phyloP scores from a whole-genome alignment of 208 protist species.

The Wallacemonas rigidus region DNA sequence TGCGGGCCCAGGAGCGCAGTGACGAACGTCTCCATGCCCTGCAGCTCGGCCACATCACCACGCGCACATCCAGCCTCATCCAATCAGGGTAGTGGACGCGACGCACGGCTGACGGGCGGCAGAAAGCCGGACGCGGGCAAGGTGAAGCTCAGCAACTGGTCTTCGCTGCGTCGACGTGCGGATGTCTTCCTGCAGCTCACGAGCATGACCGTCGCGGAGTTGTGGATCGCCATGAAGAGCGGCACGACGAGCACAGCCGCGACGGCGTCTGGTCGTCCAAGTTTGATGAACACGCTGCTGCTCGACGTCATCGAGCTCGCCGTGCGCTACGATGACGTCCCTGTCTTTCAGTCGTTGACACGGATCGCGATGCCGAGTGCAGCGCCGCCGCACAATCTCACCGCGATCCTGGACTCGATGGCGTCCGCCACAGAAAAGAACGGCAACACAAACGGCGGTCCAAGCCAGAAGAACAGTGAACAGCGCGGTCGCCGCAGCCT shows the following conservation, averaged over 20 bases:
- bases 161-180: conserved; percentile 37
- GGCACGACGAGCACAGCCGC: too few species aligned
- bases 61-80: not conserved
- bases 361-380: conserved; percentile 33
- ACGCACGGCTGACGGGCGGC: not conserved
- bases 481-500: not conserved
- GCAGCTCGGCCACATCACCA: not conserved
- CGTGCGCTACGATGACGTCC: conserved; percentile 73
- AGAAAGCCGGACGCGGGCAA: not conserved
- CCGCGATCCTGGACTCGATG: conserved; percentile 10
- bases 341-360: conserved; percentile 50
- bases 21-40: too few species aligned
- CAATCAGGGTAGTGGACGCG: too few species aligned
- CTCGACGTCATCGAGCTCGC: conserved; percentile 72
- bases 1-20: too few species aligned
- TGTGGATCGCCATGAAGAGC: conserved; percentile 26
- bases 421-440: not conserved
- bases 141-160: conserved; percentile 40
- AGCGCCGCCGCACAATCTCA: conserved; percentile 5
- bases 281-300: conserved; percentile 43
- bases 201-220: conserved; percentile 44
- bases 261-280: not conserved
- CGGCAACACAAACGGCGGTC: not conserved
- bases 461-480: not conserved
- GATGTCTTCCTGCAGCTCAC: conserved; percentile 59